Percentiles rank a stretch among this genome's conserved stretches.
These are phyloP conservation scores for Pythium rhizo-oryzae DNA, from an alignment of 352 stramenopile species.

Conservation along the genomic window DNA sequence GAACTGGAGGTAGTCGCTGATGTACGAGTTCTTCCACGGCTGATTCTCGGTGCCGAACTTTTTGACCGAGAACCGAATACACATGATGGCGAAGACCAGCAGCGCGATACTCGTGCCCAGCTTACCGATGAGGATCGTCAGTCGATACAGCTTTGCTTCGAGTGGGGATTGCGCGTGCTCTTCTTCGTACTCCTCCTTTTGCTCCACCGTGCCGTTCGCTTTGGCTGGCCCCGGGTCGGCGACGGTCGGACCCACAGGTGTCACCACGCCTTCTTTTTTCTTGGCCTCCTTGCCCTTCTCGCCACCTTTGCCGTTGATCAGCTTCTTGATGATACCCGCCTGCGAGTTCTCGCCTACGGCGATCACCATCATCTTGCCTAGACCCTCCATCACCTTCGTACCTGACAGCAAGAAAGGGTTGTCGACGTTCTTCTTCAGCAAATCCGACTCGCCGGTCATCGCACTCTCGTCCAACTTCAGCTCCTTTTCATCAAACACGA, in stretches of 20 bases:
- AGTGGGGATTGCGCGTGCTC: conserved; percentile 67
- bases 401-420: conserved; percentile 94
- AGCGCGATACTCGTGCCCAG: conserved; percentile 70
- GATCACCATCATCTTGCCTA: conserved; percentile 90
- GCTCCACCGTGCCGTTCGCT: conserved; percentile 45
- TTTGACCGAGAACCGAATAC: conserved; percentile 63
- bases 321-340: conserved; percentile 92
- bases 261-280: conserved; percentile 64
- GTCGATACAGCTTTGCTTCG: conserved; percentile 79
- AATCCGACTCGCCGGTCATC: conserved; percentile 93
- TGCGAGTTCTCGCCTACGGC: conserved; percentile 93
- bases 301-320: conserved; percentile 81
- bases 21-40: background rate
- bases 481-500: conserved; percentile 89
- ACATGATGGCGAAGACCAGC: conserved; percentile 81
- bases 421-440: conserved; percentile 78
- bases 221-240: conserved; percentile 82
- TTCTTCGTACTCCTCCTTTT: conserved; percentile 34
- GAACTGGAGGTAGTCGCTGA: conserved; percentile 66
- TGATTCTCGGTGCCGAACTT: conserved; percentile 37
- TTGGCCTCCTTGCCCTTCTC: conserved; percentile 60
- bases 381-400: conserved; percentile 79
- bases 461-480: conserved; percentile 91
- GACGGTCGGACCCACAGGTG: too few species aligned
- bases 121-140: conserved; percentile 87